Percentiles rank a stretch among this genome's conserved stretches.
These are phyloP conservation scores for Bondarzewia mesenterica DNA, from an alignment of 1,284 basidiomycete genomes.

Conservation along the genomic window DNA sequence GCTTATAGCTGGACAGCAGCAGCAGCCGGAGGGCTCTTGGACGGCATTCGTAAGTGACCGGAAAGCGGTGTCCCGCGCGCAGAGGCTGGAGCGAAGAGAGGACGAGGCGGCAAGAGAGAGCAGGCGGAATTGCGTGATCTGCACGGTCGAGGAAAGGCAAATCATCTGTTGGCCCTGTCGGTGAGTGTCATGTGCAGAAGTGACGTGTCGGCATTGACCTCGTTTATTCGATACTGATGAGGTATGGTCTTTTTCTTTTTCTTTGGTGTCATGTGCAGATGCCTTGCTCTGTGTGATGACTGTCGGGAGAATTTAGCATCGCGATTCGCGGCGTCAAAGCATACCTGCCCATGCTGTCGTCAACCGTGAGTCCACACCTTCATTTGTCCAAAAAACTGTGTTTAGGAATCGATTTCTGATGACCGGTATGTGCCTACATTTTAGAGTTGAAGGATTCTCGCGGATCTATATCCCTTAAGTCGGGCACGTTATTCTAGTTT, in stretches of 20 bases:
- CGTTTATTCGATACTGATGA: not conserved
- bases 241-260: constrained; percentile 2
- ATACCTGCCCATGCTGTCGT: constrained; percentile 69
- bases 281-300: constrained; percentile 64
- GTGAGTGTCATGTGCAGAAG: constrained; percentile 28
- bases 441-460: constrained; percentile 67
- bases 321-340: constrained; percentile 53
- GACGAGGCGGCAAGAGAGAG: constrained; percentile 23
- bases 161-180: constrained; percentile 78
- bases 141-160: constrained; percentile 58
- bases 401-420: too few species aligned
- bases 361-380: constrained; percentile 42
- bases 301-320: constrained; percentile 64
- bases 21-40: constrained; percentile 13
- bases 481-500: too few species aligned
- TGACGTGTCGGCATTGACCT: too few species aligned
- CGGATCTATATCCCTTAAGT: constrained; percentile 40
- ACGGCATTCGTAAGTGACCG: constrained; percentile 18
- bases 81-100: constrained; percentile 4
- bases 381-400: too few species aligned
- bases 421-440: too few species aligned
- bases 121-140: constrained; percentile 57
- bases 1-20: constrained; percentile 12
- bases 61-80: constrained; percentile 9
- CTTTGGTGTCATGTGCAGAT: constrained; percentile 34